Conservation (phyloP, 208 protist genomes). For the Leishmania major region DNA sequence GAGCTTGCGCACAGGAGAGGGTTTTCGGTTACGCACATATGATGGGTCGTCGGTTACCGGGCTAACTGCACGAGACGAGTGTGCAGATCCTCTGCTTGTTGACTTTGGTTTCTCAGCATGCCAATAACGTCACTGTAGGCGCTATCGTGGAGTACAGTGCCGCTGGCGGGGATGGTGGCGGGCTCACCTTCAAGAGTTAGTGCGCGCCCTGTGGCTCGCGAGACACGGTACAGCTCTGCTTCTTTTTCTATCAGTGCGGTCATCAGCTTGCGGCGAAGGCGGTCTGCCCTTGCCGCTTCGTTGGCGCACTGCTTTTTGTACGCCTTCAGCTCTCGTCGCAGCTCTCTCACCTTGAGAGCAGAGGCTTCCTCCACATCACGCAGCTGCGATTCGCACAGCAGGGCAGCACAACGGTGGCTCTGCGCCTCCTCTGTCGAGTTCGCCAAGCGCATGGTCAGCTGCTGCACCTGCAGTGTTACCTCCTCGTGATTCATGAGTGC, state of each 20-base stretch:
- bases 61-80: constrained; percentile 62
- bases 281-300: constrained; percentile 52
- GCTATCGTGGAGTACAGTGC: not conserved
- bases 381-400: constrained; percentile 37
- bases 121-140: constrained; percentile 52
- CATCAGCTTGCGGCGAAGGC: constrained; percentile 63
- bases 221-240: constrained; percentile 18
- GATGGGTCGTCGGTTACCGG: not conserved
- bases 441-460: constrained; percentile 50
- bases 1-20: not conserved
- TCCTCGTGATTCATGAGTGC: constrained; percentile 35
- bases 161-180: not conserved
- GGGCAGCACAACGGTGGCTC: constrained; percentile 41
- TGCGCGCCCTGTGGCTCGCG: not conserved
- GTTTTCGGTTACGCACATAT: not conserved
- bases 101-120: constrained; percentile 60
- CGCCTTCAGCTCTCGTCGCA: constrained; percentile 52
- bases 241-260: constrained; percentile 61
- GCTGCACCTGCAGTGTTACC: constrained; percentile 47
- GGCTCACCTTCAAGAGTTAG: constrained; percentile 6
- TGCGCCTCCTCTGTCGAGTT: constrained; percentile 51
- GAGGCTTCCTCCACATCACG: constrained; percentile 59
- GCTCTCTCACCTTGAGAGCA: constrained; percentile 36
- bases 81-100: constrained; percentile 70
- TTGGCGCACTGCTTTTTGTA: constrained; percentile 47